Conservation (phyloP, 768 basidiomycete genomes). For the Amanita pallidorosea region DNA sequence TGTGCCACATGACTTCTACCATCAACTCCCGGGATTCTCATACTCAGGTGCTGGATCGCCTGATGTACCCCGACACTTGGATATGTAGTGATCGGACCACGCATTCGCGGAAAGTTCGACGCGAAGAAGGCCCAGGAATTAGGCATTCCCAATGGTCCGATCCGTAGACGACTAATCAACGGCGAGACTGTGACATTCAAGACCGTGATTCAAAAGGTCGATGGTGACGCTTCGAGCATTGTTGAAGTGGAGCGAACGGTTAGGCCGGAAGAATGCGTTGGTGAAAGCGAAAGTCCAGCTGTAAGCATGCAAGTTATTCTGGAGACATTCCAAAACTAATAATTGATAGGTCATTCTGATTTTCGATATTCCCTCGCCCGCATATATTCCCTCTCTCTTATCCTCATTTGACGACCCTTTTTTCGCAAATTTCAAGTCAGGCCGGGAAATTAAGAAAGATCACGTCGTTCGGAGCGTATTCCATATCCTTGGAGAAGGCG, state of each 20-base stretch:
- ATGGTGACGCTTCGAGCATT: slow-evolving; percentile 14
- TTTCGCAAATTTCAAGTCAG: slow-evolving; percentile 38
- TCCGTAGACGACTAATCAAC: slow-evolving; percentile 47
- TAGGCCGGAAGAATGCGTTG: slow-evolving; percentile 49
- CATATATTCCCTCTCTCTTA: slow-evolving; percentile 42
- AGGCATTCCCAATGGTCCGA: slow-evolving; percentile 48
- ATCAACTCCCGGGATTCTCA: slow-evolving; percentile 26
- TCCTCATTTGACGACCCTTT: slow-evolving; percentile 35
- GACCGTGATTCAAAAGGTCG: slow-evolving; percentile 29
- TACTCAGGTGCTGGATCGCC: slow-evolving; percentile 7
- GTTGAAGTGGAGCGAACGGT: slow-evolving; percentile 22
- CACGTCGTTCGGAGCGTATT: slow-evolving; percentile 45
- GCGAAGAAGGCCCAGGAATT: slow-evolving; percentile 49
- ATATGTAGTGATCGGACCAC: slow-evolving; percentile 43
- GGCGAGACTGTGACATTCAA: slow-evolving; percentile 55
- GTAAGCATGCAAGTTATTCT: slow-evolving; percentile 18
- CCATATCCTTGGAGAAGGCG: slow-evolving; percentile 62
- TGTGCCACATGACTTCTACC: slow-evolving; percentile 20
- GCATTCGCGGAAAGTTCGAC: slow-evolving; percentile 63
- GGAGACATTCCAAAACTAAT: not conserved
- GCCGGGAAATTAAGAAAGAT: slow-evolving; percentile 27
- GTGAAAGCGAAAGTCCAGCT: slow-evolving; percentile 37
- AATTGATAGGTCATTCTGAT: slow-evolving; percentile 45
- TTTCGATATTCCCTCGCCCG: slow-evolving; percentile 58
- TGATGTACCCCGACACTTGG: slow-evolving; percentile 28